These are phyloP conservation scores for Plectosphaerella sp. DNA, from an alignment of 2,329 filamentous ascomycete species.

Conservation along the genomic window DNA sequence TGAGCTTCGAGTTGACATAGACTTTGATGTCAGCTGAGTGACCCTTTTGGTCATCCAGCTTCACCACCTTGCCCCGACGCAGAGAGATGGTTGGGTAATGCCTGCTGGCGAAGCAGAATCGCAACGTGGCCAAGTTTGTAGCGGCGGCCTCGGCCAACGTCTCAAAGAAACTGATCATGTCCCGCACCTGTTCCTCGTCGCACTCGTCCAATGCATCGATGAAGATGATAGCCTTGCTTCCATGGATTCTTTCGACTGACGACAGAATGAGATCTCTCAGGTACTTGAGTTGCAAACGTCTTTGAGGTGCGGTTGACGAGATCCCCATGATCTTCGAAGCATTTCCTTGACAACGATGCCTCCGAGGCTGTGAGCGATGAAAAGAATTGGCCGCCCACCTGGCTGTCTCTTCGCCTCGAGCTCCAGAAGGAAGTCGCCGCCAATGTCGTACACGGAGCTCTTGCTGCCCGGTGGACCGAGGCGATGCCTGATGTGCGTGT, in stretches of 20 bases:
- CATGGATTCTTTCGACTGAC: no score
- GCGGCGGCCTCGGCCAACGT: conserved; percentile 23
- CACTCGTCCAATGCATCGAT: conserved; percentile 47
- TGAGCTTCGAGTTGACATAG: conserved; percentile 23
- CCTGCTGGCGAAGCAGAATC: conserved; percentile 39
- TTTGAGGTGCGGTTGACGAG: no score
- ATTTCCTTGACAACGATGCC: background rate
- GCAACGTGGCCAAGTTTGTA: conserved; percentile 11
- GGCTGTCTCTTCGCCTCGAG: no score
- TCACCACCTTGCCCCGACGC: conserved; percentile 17
- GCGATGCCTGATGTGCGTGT: no score
- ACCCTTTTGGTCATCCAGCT: conserved; percentile 27
- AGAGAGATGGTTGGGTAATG: conserved; percentile 40
- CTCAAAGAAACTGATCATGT: conserved; percentile 40
- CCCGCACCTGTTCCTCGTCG: conserved; percentile 31
- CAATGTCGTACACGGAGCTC: no score
- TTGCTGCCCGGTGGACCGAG: no score
- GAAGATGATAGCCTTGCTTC: conserved; percentile 14
- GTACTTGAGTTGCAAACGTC: background rate
- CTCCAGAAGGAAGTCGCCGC: no score
- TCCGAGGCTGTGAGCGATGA: no score
- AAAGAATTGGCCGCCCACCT: no score
- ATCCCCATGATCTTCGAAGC: no score
- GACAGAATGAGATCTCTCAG: background rate
- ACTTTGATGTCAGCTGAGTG: conserved; percentile 28